Evolutionary conservation across 179 eudicot species (phyloP), one percentile per base, ranked within the genome.

Genomic region (Sideroxylon spinosum): DNA sequence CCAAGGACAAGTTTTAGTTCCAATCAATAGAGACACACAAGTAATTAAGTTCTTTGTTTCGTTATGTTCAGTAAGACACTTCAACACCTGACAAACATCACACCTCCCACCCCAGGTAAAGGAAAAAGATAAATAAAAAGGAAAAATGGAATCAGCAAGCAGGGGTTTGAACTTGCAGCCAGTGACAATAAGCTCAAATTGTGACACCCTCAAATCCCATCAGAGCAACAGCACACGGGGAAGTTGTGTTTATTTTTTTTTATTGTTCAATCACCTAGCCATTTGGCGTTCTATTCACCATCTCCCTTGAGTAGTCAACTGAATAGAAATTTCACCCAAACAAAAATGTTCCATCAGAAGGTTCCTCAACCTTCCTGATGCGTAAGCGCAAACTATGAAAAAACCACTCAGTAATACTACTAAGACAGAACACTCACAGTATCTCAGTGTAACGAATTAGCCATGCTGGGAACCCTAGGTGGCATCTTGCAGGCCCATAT

Each of bases 381-480:
- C 19, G 17, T 29, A 2, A 28, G 14, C 0, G 12, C 3, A 14
- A 65, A 25, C 53, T 55, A 53, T 13, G 20, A 77, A 76, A 52
- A 1, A 50, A 28, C 62, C 26, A 25, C 49, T 48, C 56, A 3
- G 4, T 64, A 44, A 61, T 3, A 4, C 46, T 3, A 10, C 8
- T 6, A 37, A 67, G n/a, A 2, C 13, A 62, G 29, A n/a, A 59
- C 6, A 90, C 98, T 93, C 82, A 93, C 98, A 91, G 88, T 72
- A 95, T 93, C 91, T 95, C 98, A 52, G 98, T 90, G 84, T 93
- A 95, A 9, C 97, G 89, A 71, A 91, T 79, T 80, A 94, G 88
- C 98, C 99, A 96, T 57, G 97, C 90, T 62, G 96, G 98, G 77
- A 90, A 96, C 46, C 99, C 98, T 17, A 89, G 90, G 86, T 94